These are phyloP conservation scores for Pharus latifolius DNA, from an alignment of 176 grass and related monocot species.

Conservation along the genomic window DNA sequence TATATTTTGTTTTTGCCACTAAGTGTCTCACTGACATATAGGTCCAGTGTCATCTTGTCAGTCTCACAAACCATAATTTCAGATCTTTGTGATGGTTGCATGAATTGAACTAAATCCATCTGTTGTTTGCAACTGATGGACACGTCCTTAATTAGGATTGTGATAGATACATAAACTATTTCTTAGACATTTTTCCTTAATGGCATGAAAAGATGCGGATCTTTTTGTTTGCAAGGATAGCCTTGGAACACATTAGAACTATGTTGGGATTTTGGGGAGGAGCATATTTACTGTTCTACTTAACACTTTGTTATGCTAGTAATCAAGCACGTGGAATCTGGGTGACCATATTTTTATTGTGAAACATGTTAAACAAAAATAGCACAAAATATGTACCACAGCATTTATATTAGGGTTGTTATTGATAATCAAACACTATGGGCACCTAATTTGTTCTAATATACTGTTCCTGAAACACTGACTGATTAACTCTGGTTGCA, in stretches of 20 bases:
- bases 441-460: not conserved
- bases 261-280: not conserved
- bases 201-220: not conserved
- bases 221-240: not conserved
- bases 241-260: not conserved
- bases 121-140: not conserved
- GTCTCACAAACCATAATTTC: no score
- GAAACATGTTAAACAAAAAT: no score
- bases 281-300: not conserved
- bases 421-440: no score
- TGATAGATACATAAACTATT: not conserved
- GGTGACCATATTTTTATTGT: no score
- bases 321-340: no score
- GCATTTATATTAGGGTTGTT: no score
- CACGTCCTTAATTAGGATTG: not conserved
- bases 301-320: no score
- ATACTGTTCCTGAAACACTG: not conserved
- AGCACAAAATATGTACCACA: no score
- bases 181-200: not conserved
- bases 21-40: no score
- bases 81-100: no score
- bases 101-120: not conserved
- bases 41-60: no score
- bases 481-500: slow-evolving; percentile 13
- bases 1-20: no score